Evolutionary conservation across 2,329 filamentous ascomycete species (phyloP), one percentile per base, ranked within the genome.

Genomic region (Diaporthe sp.): DNA sequence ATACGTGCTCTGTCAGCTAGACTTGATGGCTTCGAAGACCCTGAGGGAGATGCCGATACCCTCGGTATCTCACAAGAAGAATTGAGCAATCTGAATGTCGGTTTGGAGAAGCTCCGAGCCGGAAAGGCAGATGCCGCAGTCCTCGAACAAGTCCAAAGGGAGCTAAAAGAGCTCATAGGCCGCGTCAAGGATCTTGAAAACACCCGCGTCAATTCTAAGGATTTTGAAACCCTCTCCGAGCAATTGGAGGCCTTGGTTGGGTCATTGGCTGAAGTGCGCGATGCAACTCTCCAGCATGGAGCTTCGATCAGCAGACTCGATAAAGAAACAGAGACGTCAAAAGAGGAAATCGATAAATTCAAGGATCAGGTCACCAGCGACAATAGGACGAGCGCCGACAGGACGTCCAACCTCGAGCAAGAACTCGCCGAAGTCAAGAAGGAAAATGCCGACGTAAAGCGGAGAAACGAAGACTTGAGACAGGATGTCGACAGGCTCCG

Each of bases 201-300:
- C n/a, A 15, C n/a, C 7, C 9, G 2, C 15, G 58, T 8, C 4
- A 3, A 30, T 15, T 7, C 38, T 17, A 2, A 28, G 22, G 38
- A 9, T n/a, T 7, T 9, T 17, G 7, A 1, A n/a, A 5, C 40
- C 4, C 12, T 61, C 22, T 4, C 12, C 17, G 7, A 2, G 6
- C 2, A 42, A 30, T 3, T 7, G 0, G 1, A n/a, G 4, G 10
- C 4, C 22, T n/a, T 19, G 17, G 17, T 8, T 45, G 5, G 1
- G 4, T 7, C 19, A 2, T 7, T 45, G 7, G 17, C 1, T 6
- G 17, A 45, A 8, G 17, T 47, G 6, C 42, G 6, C 19, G 1
- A 47, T 22, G 42, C 0, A n/a, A n/a, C n/a, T n/a, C n/a, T n/a
- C n/a, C 42, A 45, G 17, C 42, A 45, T 45, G 42, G 17, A 19